A percentile compares a stretch with the other conserved stretches of the same genome.
phyloP scores from a whole-genome alignment of 2,329 filamentous ascomycete species.

The Fusarium clavum region DNA sequence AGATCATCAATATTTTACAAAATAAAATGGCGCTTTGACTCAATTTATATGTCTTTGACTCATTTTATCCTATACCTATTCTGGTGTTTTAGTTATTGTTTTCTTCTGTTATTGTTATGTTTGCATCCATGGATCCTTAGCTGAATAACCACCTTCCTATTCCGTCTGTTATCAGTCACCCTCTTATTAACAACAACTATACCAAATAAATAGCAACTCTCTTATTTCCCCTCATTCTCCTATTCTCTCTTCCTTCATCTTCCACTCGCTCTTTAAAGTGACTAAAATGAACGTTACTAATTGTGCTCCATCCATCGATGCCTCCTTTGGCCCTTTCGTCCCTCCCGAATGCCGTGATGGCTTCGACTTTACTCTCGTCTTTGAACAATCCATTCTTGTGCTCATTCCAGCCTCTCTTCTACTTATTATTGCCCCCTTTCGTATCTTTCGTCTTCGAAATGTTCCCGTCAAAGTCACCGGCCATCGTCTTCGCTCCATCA shows the following conservation, averaged over 20 bases:
- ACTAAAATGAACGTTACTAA: conserved; percentile 41
- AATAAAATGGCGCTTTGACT: conserved; percentile 1
- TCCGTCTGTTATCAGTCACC: neutral
- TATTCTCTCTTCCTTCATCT: neutral
- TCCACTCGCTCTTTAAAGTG: neutral
- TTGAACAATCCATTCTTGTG: conserved; percentile 55
- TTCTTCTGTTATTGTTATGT: neutral
- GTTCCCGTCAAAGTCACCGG: conserved; percentile 44
- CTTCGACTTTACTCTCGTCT: conserved; percentile 64
- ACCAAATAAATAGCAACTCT: conserved; percentile 6
- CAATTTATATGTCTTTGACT: conserved; percentile 22
- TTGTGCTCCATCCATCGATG: conserved; percentile 42
- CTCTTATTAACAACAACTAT: neutral
- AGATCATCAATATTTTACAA: neutral
- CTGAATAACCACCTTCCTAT: conserved; percentile 37
- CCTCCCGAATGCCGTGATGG: conserved; percentile 51
- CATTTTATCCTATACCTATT: neutral
- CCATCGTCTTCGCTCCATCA: conserved; percentile 41
- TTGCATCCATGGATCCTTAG: neutral
- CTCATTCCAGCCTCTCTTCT: conserved; percentile 49
- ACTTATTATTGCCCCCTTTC: conserved; percentile 49
- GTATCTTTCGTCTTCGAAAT: conserved; percentile 46
- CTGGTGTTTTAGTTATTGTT: neutral
- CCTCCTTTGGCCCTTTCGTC: conserved; percentile 45
- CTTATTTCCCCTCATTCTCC: neutral